Conservation (phyloP, 2,329 filamentous ascomycete genomes). For the Fusarium robinianum region DNA sequence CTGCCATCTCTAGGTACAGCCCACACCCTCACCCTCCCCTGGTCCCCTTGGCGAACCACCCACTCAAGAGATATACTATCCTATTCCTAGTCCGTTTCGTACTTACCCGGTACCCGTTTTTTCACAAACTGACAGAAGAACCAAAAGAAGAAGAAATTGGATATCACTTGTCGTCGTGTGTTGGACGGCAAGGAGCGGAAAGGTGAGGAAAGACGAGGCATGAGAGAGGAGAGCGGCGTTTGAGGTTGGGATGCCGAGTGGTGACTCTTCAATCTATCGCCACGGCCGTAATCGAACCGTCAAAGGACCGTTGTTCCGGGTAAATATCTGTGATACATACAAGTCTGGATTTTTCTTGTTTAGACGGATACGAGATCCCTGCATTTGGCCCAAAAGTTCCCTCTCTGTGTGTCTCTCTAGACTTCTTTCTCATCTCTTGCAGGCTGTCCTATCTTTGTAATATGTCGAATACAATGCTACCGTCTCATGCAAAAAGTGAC, state of each 20-base stretch:
- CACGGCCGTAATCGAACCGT: no score
- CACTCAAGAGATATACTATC: no score
- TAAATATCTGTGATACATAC: conserved; percentile 3
- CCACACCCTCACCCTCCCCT: conserved; percentile 7
- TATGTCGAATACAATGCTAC: no score
- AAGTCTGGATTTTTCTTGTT: no score
- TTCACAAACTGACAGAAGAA: no score
- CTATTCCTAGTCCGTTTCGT: no score
- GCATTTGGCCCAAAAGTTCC: conserved; percentile 1
- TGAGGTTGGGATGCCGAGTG: conserved; percentile 3
- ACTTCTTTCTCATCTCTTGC: neutral
- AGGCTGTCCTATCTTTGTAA: no score
- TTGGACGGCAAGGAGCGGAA: conserved; percentile 31
- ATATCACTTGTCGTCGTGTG: conserved; percentile 8
- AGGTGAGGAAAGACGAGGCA: conserved; percentile 28
- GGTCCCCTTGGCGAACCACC: conserved; percentile 3
- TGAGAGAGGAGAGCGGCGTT: neutral
- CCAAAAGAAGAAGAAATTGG: conserved; percentile 1
- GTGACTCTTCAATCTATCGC: conserved; percentile 1
- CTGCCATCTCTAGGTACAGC: conserved; percentile 16
- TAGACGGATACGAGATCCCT: conserved; percentile 28
- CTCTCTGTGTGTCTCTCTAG: no score
- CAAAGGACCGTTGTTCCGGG: no score
- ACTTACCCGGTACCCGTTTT: no score
- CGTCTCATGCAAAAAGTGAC: no score